Percentiles rank a stretch among this genome's conserved stretches.
These are phyloP conservation scores for Debaryomyces sp. DNA, from an alignment of 1,139 yeast species.

Conservation along the genomic window DNA sequence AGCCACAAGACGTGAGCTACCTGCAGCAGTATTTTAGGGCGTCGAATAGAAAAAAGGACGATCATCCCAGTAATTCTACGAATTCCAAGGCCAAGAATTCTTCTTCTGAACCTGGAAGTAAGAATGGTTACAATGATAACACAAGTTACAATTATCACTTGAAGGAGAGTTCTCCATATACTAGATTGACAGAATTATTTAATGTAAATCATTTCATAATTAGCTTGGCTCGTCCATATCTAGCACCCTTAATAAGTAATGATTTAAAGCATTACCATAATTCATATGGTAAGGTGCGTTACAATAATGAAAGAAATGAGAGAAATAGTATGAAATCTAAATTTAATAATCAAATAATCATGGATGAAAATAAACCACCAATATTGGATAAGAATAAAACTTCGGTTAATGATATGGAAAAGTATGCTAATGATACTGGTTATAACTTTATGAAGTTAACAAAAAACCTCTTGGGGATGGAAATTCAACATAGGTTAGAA, in stretches of 20 bases:
- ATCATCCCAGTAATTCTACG: slow-evolving; percentile 13
- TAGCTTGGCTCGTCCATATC: slow-evolving; percentile 87
- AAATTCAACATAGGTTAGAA: slow-evolving; percentile 81
- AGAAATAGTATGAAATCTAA: neutral
- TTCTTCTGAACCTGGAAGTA: slow-evolving; percentile 1
- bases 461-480: slow-evolving; percentile 51
- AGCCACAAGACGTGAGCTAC: slow-evolving; percentile 52
- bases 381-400: slow-evolving; percentile 5
- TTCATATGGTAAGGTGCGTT: slow-evolving; percentile 38
- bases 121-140: neutral
- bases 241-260: slow-evolving; percentile 84
- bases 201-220: slow-evolving; percentile 92
- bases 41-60: slow-evolving; percentile 17
- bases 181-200: slow-evolving; percentile 85
- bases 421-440: slow-evolving; percentile 32
- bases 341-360: slow-evolving; percentile 1
- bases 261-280: slow-evolving; percentile 67
- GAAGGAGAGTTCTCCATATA: slow-evolving; percentile 68
- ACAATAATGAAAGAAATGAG: slow-evolving; percentile 10
- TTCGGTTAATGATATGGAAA: slow-evolving; percentile 20
- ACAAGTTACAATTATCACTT: slow-evolving; percentile 20
- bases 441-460: slow-evolving; percentile 37
- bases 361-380: slow-evolving; percentile 6
- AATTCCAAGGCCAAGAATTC: slow-evolving; percentile 9
- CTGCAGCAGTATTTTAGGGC: slow-evolving; percentile 42